Conservation (phyloP, 2,329 filamentous ascomycete genomes). For the Lasiodiplodia sp. region DNA sequence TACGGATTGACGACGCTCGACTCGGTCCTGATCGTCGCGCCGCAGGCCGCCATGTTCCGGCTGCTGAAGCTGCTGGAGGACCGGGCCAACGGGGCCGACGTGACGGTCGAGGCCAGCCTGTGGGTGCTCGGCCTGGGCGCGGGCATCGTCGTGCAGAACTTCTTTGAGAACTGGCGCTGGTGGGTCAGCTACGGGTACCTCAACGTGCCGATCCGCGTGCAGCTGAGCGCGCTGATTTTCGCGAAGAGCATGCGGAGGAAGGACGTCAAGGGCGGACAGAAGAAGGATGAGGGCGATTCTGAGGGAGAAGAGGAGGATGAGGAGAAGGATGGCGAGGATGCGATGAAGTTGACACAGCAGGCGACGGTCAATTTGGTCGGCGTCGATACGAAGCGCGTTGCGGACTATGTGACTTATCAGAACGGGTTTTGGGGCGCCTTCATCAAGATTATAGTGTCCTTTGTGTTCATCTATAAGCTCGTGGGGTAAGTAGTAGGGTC, state of each 20-base stretch:
- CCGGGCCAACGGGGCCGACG: constrained; percentile 49
- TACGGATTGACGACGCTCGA: constrained; percentile 63
- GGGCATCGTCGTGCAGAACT: constrained; percentile 50
- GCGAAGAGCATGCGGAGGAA: constrained; percentile 79
- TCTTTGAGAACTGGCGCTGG: constrained; percentile 48
- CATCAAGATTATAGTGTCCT: constrained; percentile 70
- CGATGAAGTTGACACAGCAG: constrained; percentile 68
- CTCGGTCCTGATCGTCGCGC: constrained; percentile 69
- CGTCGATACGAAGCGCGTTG: constrained; percentile 74
- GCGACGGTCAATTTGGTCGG: constrained; percentile 79
- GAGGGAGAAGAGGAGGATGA: constrained; percentile 39
- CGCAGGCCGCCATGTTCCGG: constrained; percentile 72
- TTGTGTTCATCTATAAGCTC: constrained; percentile 70
- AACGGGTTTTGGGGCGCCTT: constrained; percentile 69
- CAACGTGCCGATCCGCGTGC: constrained; percentile 70
- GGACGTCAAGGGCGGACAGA: constrained; percentile 71
- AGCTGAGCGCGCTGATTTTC: constrained; percentile 76
- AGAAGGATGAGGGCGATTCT: constrained; percentile 45
- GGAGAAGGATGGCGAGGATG: constrained; percentile 55
- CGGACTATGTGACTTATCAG: constrained; percentile 72
- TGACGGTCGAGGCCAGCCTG: constrained; percentile 66
- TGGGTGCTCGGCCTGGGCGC: constrained; percentile 71
- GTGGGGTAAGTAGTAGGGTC: constrained; percentile 58
- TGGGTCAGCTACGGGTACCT: constrained; percentile 72
- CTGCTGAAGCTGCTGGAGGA: constrained; percentile 71